Evolutionary conservation across 495 filamentous ascomycete genomes (phyloP).

Genomic region (Copromyces sp.): DNA sequence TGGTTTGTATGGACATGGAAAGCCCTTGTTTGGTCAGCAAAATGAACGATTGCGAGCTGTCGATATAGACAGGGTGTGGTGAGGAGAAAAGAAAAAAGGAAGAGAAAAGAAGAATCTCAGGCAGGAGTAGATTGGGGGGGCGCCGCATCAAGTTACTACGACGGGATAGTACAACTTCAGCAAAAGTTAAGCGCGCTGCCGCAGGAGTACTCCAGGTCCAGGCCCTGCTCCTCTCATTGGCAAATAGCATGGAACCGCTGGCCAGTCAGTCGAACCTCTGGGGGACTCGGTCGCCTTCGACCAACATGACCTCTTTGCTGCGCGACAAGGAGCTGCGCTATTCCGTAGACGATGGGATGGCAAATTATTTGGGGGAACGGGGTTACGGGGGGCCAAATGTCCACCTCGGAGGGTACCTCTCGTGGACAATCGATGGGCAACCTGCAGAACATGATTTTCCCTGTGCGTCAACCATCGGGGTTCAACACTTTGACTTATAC

Average conservation of each 20-base stretch:
- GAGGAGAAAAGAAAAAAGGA: neutral
- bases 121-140: neutral
- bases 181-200: conserved; percentile 2
- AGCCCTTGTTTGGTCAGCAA: neutral
- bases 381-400: neutral
- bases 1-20: neutral
- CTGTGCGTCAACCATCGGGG: neutral
- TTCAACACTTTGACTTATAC: neutral
- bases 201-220: neutral
- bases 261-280: neutral
- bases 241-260: neutral
- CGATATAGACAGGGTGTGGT: neutral
- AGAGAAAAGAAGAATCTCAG: conserved; percentile 4
- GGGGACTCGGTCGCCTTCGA: neutral
- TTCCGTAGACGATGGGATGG: neutral
- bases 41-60: neutral
- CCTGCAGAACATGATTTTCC: neutral
- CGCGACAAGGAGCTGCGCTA: neutral
- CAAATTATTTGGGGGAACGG: neutral
- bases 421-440: neutral
- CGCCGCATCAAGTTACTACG: neutral
- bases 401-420: neutral
- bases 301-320: neutral
- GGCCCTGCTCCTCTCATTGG: neutral
- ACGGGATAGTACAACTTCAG: neutral